phyloP scores from a whole-genome alignment of 192 early-diverging fungal genomes.

The Ambispora gerdemannii region DNA sequence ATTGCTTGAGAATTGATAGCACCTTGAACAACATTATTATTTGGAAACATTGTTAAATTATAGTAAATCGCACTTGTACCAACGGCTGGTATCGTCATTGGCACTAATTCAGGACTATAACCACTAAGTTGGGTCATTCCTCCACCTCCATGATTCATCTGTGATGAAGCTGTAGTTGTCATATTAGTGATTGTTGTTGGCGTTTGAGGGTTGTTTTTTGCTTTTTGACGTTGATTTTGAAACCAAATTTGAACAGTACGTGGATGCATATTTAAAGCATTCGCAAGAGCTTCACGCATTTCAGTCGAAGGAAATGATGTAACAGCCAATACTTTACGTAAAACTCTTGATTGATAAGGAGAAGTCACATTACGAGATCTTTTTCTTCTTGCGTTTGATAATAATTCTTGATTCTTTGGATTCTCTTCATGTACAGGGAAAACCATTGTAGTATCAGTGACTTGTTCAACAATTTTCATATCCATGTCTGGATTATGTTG shows the following conservation, averaged over 20 bases:
- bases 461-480: background rate
- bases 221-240: constrained; percentile 83
- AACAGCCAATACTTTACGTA: constrained; percentile 58
- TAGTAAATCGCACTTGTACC: background rate
- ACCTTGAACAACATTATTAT: background rate
- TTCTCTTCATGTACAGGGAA: constrained; percentile 7
- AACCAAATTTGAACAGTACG: constrained; percentile 92
- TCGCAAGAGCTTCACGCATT: constrained; percentile 67
- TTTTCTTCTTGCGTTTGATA: constrained; percentile 20
- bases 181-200: background rate
- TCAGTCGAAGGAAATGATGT: constrained; percentile 75
- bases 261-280: constrained; percentile 72
- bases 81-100: background rate
- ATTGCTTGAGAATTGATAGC: background rate
- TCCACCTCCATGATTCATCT: too few species aligned
- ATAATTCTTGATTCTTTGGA: constrained; percentile 20
- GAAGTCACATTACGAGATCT: constrained; percentile 57
- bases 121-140: background rate
- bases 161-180: too few species aligned
- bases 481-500: background rate
- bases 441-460: constrained; percentile 10
- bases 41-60: constrained; percentile 8
- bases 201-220: constrained; percentile 43
- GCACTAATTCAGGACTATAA: constrained; percentile 1
- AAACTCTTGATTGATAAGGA: constrained; percentile 55